Evolutionary conservation across 192 early-diverging fungal species (phyloP).

Genomic region (Umbelopsis isabellina): DNA sequence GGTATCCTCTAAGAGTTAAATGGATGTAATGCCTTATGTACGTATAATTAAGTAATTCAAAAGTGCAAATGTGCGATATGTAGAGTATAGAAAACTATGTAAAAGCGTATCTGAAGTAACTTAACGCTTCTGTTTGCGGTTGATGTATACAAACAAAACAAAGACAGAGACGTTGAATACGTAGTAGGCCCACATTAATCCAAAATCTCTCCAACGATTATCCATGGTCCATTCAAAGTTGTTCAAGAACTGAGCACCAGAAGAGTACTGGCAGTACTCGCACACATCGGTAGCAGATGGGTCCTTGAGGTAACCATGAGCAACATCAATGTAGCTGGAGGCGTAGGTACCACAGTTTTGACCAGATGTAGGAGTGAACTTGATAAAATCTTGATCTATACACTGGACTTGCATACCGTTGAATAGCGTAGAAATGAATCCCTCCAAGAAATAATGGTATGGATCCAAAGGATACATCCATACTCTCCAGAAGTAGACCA

Average conservation of each 20-base stretch:
- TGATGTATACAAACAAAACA: constrained; percentile 42
- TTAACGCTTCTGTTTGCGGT: constrained; percentile 36
- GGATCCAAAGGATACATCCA: constrained; percentile 71
- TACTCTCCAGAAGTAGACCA: constrained; percentile 67
- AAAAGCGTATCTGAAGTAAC: background rate
- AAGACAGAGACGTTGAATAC: constrained; percentile 60
- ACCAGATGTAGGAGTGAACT: constrained; percentile 55
- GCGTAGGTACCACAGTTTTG: constrained; percentile 66
- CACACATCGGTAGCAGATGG: constrained; percentile 28
- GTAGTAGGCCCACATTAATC: constrained; percentile 62
- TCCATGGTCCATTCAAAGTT: constrained; percentile 50
- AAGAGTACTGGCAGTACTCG: constrained; percentile 46
- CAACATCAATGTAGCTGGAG: constrained; percentile 30
- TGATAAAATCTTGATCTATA: constrained; percentile 50
- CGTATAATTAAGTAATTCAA: background rate
- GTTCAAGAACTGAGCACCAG: constrained; percentile 23
- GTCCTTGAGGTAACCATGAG: constrained; percentile 44
- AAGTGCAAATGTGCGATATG: background rate
- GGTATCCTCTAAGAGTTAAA: too few species aligned
- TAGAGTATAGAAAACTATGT: background rate
- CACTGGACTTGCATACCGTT: constrained; percentile 55
- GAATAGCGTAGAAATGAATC: constrained; percentile 60
- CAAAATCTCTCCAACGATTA: constrained; percentile 73
- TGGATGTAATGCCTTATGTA: background rate
- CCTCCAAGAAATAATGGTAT: constrained; percentile 70